Evolutionary conservation across 2,329 filamentous ascomycete species (phyloP).

Genomic region (Neonectria sp.): DNA sequence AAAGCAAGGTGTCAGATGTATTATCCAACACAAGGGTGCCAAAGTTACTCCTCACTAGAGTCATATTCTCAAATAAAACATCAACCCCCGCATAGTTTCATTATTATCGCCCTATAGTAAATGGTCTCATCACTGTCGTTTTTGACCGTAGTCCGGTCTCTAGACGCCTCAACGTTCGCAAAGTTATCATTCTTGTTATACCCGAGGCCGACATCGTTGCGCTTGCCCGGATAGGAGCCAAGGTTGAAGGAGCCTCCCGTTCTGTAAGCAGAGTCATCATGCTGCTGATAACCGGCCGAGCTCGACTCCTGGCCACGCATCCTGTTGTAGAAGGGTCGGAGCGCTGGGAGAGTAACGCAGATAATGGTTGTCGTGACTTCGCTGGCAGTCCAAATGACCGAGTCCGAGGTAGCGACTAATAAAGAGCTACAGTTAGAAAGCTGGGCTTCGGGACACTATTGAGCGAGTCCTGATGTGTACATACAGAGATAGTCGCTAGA

Average conservation of each 20-base stretch:
- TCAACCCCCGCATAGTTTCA: slow-evolving; percentile 32
- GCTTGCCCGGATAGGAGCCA: slow-evolving; percentile 22
- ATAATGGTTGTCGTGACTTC: slow-evolving; percentile 34
- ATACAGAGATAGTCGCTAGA: slow-evolving; percentile 29
- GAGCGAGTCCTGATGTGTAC: not conserved
- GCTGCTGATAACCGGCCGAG: slow-evolving; percentile 33
- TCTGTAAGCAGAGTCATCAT: slow-evolving; percentile 31
- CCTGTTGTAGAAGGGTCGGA: slow-evolving; percentile 30
- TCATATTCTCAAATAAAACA: slow-evolving; percentile 25
- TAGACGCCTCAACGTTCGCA: slow-evolving; percentile 16
- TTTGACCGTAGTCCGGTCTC: slow-evolving; percentile 6
- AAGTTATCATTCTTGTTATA: slow-evolving; percentile 24
- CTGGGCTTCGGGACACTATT: too few relatives aligned
- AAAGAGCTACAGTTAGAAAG: not conserved
- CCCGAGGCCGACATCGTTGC: slow-evolving; percentile 12
- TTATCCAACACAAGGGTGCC: too few relatives aligned
- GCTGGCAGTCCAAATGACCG: slow-evolving; percentile 34
- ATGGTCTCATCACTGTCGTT: slow-evolving; percentile 38
- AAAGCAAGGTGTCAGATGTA: too few relatives aligned
- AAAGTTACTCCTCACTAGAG: too few relatives aligned
- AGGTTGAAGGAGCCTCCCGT: slow-evolving; percentile 21
- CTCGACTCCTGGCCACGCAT: slow-evolving; percentile 32
- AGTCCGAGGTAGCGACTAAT: slow-evolving; percentile 30
- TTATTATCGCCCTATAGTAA: slow-evolving; percentile 24
- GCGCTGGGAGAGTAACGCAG: slow-evolving; percentile 28